phyloP scores from a whole-genome alignment of 176 grass and related monocot genomes.

The Phyllostachys edulis region DNA sequence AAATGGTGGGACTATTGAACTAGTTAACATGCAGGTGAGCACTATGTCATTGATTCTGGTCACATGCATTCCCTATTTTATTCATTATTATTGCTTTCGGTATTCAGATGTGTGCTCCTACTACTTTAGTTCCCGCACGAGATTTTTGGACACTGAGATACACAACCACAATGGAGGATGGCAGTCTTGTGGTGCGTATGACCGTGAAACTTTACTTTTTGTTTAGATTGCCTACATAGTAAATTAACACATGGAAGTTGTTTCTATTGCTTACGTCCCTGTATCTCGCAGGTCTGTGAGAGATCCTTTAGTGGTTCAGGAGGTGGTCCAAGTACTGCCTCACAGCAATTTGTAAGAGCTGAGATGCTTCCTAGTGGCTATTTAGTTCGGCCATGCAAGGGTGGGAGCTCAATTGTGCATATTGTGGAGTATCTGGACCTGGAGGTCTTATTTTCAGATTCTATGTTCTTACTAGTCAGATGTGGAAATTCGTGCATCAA shows the following conservation, averaged over 20 bases:
- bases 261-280: conserved; percentile 31
- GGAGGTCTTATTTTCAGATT: conserved; percentile 55
- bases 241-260: background rate
- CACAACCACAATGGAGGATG: conserved; percentile 83
- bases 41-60: background rate
- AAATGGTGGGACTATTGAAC: conserved; percentile 90
- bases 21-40: conserved; percentile 92
- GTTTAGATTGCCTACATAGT: background rate
- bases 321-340: conserved; percentile 57
- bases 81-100: conserved; percentile 16
- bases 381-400: conserved; percentile 86
- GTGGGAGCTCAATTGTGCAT: conserved; percentile 87
- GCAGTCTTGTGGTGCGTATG: conserved; percentile 80
- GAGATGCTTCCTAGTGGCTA: conserved; percentile 97
- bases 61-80: background rate
- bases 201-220: conserved; percentile 14
- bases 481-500: background rate
- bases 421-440: conserved; percentile 98
- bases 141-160: conserved; percentile 98
- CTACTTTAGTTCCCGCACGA: conserved; percentile 87
- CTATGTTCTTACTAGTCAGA: background rate
- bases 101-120: conserved; percentile 89
- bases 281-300: conserved; percentile 74
- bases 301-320: conserved; percentile 93
- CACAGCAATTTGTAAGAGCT: conserved; percentile 94